phyloP scores from a whole-genome alignment of 345 rosid genomes.

The Erysimum cheiranthoides region DNA sequence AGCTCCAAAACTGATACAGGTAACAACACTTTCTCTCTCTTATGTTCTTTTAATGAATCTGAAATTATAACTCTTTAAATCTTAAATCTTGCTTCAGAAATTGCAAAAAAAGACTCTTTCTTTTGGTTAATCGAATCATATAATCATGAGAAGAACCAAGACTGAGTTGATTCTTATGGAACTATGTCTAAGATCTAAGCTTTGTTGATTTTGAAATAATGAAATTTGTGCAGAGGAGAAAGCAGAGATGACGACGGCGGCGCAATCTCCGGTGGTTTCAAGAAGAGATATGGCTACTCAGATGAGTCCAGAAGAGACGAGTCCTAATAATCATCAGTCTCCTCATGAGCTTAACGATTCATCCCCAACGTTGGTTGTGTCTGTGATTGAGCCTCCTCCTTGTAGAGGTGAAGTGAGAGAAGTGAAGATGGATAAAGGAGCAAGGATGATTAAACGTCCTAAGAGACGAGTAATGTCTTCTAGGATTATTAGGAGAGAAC shows the following conservation, averaged over 20 bases:
- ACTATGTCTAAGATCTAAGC: slow-evolving; percentile 36
- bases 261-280: slow-evolving; percentile 55
- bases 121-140: slow-evolving; percentile 2
- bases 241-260: slow-evolving; percentile 44
- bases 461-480: slow-evolving; percentile 52
- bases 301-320: slow-evolving; percentile 72
- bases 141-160: background rate
- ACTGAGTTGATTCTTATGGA: slow-evolving; percentile 8
- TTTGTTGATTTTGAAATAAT: slow-evolving; percentile 7
- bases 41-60: background rate
- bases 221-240: slow-evolving; percentile 61
- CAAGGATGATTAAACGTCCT: slow-evolving; percentile 62
- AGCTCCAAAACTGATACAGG: slow-evolving; percentile 61
- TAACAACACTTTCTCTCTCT: background rate
- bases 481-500: slow-evolving; percentile 50
- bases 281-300: slow-evolving; percentile 93
- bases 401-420: slow-evolving; percentile 73
- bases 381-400: slow-evolving; percentile 47
- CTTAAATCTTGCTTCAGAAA: slow-evolving; percentile 3
- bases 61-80: background rate
- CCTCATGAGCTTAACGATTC: too few species aligned
- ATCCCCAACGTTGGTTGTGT: slow-evolving; percentile 47
- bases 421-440: slow-evolving; percentile 77
- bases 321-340: slow-evolving; percentile 41
- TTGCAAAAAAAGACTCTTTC: background rate